phyloP scores from a whole-genome alignment of 768 basidiomycete genomes.

The Coprinellus micaceus region DNA sequence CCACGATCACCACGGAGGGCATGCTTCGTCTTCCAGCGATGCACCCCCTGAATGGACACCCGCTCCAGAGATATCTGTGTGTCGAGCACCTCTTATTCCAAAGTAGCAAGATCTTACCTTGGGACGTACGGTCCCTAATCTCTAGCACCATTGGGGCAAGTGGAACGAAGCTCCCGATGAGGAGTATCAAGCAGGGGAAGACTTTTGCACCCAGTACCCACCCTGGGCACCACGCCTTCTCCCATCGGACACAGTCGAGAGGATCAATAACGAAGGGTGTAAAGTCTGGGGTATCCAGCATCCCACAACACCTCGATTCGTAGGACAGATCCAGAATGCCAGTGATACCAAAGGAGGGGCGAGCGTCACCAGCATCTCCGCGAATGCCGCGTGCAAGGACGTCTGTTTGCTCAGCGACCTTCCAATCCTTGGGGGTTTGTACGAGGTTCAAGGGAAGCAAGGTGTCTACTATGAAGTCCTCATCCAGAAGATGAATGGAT shows the following conservation, averaged over 20 bases:
- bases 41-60: slow-evolving; percentile 55
- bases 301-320: slow-evolving; percentile 41
- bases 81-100: slow-evolving; percentile 1
- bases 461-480: slow-evolving; percentile 65
- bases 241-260: slow-evolving; percentile 49
- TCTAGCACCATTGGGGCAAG: slow-evolving; percentile 44
- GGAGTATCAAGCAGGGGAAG: slow-evolving; percentile 49
- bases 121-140: not conserved
- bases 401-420: slow-evolving; percentile 56
- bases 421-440: slow-evolving; percentile 58
- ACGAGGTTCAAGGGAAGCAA: slow-evolving; percentile 47
- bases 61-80: slow-evolving; percentile 48
- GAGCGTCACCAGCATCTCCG: slow-evolving; percentile 40
- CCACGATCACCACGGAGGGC: too few species aligned
- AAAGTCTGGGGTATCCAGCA: slow-evolving; percentile 51
- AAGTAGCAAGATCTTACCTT: not conserved
- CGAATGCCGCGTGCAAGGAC: slow-evolving; percentile 40
- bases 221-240: slow-evolving; percentile 42
- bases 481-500: slow-evolving; percentile 55
- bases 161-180: slow-evolving; percentile 54
- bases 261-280: slow-evolving; percentile 43
- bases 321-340: slow-evolving; percentile 36
- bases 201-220: slow-evolving; percentile 44
- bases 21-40: not conserved
- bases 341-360: slow-evolving; percentile 27